phyloP scores from a whole-genome alignment of 208 protist genomes.

The Trichomonas gallinae region DNA sequence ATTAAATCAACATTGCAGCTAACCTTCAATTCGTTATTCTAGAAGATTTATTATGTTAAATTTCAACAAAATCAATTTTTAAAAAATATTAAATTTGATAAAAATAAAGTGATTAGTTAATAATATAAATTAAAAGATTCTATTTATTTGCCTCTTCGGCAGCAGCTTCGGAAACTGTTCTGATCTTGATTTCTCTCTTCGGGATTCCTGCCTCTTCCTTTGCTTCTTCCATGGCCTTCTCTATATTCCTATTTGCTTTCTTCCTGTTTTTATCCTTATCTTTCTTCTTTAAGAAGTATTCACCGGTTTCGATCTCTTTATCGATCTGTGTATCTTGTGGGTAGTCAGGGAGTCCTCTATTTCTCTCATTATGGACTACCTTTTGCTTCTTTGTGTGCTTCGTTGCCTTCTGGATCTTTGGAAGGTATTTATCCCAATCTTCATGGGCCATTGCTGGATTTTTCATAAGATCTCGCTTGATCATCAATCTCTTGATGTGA shows the following conservation, averaged over 20 bases:
- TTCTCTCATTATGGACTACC: background rate
- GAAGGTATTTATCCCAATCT: slow-evolving; percentile 90
- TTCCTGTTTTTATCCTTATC: slow-evolving; percentile 16
- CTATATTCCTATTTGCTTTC: background rate
- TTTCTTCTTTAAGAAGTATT: slow-evolving; percentile 37
- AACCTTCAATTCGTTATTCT: no score
- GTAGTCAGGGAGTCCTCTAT: background rate
- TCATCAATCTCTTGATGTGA: slow-evolving; percentile 97
- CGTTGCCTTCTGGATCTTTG: slow-evolving; percentile 67
- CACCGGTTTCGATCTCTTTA: slow-evolving; percentile 32
- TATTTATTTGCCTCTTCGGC: background rate
- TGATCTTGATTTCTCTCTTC: background rate
- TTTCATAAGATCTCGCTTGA: slow-evolving; percentile 90
- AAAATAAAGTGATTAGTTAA: no score
- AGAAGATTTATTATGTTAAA: no score
- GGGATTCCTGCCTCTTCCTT: background rate
- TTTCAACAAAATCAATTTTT: no score
- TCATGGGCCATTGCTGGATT: slow-evolving; percentile 65
- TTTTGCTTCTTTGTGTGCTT: background rate
- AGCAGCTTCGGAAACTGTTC: background rate
- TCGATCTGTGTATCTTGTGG: slow-evolving; percentile 23
- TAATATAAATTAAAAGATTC: no score
- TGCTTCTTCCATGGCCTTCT: background rate
- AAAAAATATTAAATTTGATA: no score
- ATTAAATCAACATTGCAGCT: no score